Base-by-base conservation (phyloP, 2,329 filamentous ascomycete genomes). In the Diaporthe capsici region DNA sequence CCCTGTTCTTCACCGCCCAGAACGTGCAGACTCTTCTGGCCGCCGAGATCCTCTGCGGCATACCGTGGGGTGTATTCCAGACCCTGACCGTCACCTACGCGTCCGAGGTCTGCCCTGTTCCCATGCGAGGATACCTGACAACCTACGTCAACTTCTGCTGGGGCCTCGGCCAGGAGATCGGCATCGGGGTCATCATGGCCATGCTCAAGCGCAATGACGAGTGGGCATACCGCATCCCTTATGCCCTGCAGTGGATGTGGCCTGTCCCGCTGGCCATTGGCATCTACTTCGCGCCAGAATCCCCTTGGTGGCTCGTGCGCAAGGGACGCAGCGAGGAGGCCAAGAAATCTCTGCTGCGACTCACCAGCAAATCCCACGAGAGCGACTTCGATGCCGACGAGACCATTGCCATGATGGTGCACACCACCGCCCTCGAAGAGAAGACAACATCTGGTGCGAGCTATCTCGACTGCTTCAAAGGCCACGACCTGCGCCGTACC, bases 331-430 rank as follows among this genome's bases (percentile, higher is more conserved):
- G 91, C 53, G 90, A 91, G 12, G 91, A 94, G 22, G 93, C 93
- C 42, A 94, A 94, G 84, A 85, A 86, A 63, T 86, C 92, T 1
- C 87, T 95, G 28, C 85, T 93, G 67, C 91, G 93, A 4, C 86
- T 95, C 28, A 94, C 93, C 7, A 92, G 89, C 79, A 79, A 87
- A 20, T 86, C 91, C 77, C 86, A 87, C 72, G 92, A 95, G 76
- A 92, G 91, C 0, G 90, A 93, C 76, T 96, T 97, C 79, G 91
- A 97, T 80, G 90, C 94, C 15, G 94, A 97, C 77, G 94, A 97
- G 84, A 97, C 94, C 0, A 88, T 98, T 68, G 92, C 94, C 80
- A 97, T 98, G 94, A 98, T 98, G 94, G 91, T 95, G 1, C 94
- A 97, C 82, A 98, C 95, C 0, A 96, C 94, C 0, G 93, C 93